Conservation (phyloP, 2,329 filamentous ascomycete genomes). For the Exophiala xenobiotica region DNA sequence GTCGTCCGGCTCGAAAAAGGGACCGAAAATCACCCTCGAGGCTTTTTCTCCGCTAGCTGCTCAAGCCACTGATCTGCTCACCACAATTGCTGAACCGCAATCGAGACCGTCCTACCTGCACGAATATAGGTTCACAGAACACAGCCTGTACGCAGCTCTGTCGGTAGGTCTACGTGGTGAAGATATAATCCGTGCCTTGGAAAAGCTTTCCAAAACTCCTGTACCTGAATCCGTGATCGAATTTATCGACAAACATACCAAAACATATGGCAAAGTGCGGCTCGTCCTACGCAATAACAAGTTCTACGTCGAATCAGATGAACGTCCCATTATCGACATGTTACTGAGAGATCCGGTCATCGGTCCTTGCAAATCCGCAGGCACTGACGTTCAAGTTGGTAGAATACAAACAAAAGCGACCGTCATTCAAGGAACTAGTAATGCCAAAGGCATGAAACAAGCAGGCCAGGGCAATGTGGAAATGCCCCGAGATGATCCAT, state of each 20-base stretch:
- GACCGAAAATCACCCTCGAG: conserved; percentile 79
- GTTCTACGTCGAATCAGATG: conserved; percentile 90
- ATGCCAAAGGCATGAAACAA: conserved; percentile 84
- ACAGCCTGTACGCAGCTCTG: conserved; percentile 92
- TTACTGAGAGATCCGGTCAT: conserved; percentile 84
- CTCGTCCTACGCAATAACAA: conserved; percentile 91
- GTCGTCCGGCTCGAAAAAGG: conserved; percentile 54
- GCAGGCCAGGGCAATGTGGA: conserved; percentile 48
- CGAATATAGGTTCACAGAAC: conserved; percentile 87
- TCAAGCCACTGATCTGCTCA: conserved; percentile 89
- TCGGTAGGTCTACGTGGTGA: conserved; percentile 86
- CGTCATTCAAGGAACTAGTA: conserved; percentile 91
- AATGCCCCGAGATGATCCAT: conserved; percentile 26
- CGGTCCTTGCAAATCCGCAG: conserved; percentile 70
- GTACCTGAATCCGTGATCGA: conserved; percentile 75
- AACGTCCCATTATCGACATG: conserved; percentile 80
- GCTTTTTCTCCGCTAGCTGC: conserved; percentile 86
- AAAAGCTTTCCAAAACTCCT: conserved; percentile 84
- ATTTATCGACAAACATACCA: conserved; percentile 80
- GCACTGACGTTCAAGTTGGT: conserved; percentile 72
- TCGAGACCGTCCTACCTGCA: conserved; percentile 88
- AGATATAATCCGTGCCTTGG: conserved; percentile 86
- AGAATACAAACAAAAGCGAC: conserved; percentile 84
- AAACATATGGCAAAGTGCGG: conserved; percentile 93
- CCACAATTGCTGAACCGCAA: conserved; percentile 90